Evolutionary conservation across 768 basidiomycete species (phyloP).

Genomic region (Suillus ampliporus): DNA sequence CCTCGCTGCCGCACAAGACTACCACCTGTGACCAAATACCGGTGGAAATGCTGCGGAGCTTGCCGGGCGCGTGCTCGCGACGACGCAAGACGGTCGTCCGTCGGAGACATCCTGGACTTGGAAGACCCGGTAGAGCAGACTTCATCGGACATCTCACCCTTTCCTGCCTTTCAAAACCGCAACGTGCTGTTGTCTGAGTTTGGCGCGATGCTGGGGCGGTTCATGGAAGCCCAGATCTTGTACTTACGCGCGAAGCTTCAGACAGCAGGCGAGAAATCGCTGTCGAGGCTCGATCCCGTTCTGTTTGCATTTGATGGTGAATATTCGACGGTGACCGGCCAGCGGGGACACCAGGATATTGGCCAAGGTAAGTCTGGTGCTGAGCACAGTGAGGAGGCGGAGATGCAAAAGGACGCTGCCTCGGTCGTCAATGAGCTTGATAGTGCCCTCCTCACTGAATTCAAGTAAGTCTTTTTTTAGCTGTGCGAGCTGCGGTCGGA

Average conservation of each 20-base stretch:
- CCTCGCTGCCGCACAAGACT: conserved; percentile 42
- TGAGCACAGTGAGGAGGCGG: conserved; percentile 2
- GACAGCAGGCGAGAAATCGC: neutral
- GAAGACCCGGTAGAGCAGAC: conserved; percentile 1
- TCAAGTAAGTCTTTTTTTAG: conserved; percentile 25
- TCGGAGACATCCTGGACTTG: conserved; percentile 4
- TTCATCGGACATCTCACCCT: conserved; percentile 14
- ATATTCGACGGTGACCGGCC: conserved; percentile 28
- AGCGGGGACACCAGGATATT: conserved; percentile 3
- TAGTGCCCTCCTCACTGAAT: conserved; percentile 14
- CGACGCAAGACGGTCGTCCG: conserved; percentile 4
- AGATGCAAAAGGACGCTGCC: conserved; percentile 26
- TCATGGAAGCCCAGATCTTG: conserved; percentile 30
- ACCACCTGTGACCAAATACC: conserved; percentile 44
- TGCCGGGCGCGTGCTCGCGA: conserved; percentile 39
- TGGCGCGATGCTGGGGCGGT: conserved; percentile 20
- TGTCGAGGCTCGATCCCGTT: conserved; percentile 12
- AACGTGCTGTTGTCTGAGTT: conserved; percentile 21
- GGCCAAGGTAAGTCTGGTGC: neutral
- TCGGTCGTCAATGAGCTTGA: conserved; percentile 22
- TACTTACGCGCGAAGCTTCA: conserved; percentile 27
- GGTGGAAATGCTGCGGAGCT: conserved; percentile 44
- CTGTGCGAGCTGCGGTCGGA: neutral
- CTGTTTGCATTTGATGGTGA: conserved; percentile 32
- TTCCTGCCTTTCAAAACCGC: conserved; percentile 28